Base-by-base conservation (phyloP, 768 basidiomycete genomes). In the Hygrophoropsis aurantiaca region DNA sequence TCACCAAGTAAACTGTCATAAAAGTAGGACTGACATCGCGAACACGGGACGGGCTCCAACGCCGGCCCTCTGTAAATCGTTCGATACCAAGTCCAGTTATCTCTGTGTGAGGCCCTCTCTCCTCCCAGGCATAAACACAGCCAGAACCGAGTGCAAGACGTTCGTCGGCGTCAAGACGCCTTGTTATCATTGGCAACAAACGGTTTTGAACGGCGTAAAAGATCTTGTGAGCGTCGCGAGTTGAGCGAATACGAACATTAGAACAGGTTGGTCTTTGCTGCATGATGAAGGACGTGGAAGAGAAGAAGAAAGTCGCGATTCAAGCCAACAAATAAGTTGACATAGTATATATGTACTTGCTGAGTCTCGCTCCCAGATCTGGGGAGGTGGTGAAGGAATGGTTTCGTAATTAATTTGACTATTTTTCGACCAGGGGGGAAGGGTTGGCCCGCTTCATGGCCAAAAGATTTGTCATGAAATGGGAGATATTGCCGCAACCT, bases 31-130 rank as follows among this genome's bases (percentile, higher is more conserved):
- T 50, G 58, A 87, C 87, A 64, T 91, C 89, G 65, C 89, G 79
- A 47, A 91, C 87, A 46, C 89, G 81, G 40, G 87, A 89, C 33
- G 89, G 83, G 34, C 85, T 86, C 89, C 89, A 91, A 53, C 84
- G 77, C 57, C 84, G 77, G 19, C 89, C 89, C 62, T 91, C 89
- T 4, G 89, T 91, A 66, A 89, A 91, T 23, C 89, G 78, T 59
- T 91, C 90, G 59, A 91, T 91, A 24, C 87, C 85, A 25, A 88
- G 74, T 11, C 87, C 87, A 3, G 84, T 86, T 11, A 87, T 79
- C 64, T 88, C 88, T 19, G 79, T 78, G 55, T 83, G 80, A 13
- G 86, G 83, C 19, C 80, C 80, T 40, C 87, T 74, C 59, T 89
- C 87, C 67, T 89, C 88, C 88, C 87, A 79, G 42, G 76, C 76